Base-by-base conservation (phyloP, 75 land plant species). In the Picea glauca region DNA sequence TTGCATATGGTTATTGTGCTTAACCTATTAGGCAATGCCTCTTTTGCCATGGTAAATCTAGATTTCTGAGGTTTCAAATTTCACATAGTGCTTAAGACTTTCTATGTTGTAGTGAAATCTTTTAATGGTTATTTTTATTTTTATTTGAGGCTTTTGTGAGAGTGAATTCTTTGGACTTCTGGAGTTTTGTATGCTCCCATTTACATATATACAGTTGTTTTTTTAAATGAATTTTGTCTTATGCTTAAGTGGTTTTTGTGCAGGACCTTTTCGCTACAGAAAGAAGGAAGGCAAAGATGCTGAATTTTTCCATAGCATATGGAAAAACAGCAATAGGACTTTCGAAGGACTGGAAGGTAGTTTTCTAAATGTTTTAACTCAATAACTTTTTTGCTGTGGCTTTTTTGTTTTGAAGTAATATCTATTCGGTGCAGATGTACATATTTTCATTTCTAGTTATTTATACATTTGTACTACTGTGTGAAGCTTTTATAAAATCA, bases 281-380 rank as follows among this genome's bases (percentile, higher is more conserved):
- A 81, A 89, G 99, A 77, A 87, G 99, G 79, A 97, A 97, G 85
- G 99, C 99, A 4, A 97, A 97, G 76, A 97, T 94, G 99, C 93
- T 97, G 40, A 97, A 97, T 82, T 97, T 94, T 81, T 97, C 98
- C n/a, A 97, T 97, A 88, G 99, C 99, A 0, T 97, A 97, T 84
- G 99, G 99, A 31, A 97, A 94, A 84, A 97, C 98, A 62, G 89
- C 99, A 46, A 80, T 88, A 63, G 99, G 99, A 3, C 92, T 97
- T 30, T 78, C 99, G 38, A 88, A 91, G 58, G 99, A 94, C 81
- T 96, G 98, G 99, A 94, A 94, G 99, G 99, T 96, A 85, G 26
- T 1, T 66, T 54, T 58, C 23, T 63, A 58, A 56, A 43, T 26
- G 31, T 26, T 57, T 32, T 26, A 18, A 54, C 54, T 43, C 50